phyloP scores from a whole-genome alignment of 1,284 basidiomycete genomes.

The Pisolithus thermaeus region DNA sequence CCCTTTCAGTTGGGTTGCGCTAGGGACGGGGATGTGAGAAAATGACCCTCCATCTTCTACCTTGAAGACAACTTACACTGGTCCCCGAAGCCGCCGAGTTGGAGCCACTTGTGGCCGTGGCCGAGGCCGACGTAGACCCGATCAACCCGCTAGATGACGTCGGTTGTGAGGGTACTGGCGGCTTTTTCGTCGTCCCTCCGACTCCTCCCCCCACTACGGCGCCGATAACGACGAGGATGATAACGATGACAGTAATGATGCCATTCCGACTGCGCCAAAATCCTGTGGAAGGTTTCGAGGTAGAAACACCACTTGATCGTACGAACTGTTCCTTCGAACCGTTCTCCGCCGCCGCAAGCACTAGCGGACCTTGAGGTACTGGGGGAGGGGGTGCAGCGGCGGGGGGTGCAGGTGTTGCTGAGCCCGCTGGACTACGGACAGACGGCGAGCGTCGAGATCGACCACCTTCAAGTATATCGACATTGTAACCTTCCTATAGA shows the following conservation, averaged over 20 bases:
- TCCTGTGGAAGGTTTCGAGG: constrained; percentile 5
- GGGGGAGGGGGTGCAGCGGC: not conserved
- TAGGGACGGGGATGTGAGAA: no score
- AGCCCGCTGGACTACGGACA: constrained; percentile 8
- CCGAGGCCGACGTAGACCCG: no score
- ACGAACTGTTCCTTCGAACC: constrained; percentile 18
- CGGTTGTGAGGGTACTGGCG: no score
- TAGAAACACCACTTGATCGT: not conserved
- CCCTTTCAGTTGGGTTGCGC: not conserved
- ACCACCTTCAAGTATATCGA: constrained; percentile 38
- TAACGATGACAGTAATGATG: constrained; percentile 33
- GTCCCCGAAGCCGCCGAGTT: no score
- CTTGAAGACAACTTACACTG: no score
- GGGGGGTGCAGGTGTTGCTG: not conserved
- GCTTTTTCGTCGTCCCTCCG: constrained; percentile 39
- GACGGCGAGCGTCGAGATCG: constrained; percentile 15
- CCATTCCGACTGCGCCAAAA: constrained; percentile 32
- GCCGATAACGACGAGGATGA: constrained; percentile 40
- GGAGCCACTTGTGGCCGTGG: no score
- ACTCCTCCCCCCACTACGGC: constrained; percentile 59
- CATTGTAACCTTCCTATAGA: constrained; percentile 43
- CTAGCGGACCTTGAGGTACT: not conserved
- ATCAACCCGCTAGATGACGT: no score
- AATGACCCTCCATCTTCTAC: no score
- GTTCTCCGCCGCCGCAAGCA: constrained; percentile 3